These are phyloP conservation scores for Kurtzmaniella cleridarum DNA, from an alignment of 805 yeast species.

Conservation along the genomic window DNA sequence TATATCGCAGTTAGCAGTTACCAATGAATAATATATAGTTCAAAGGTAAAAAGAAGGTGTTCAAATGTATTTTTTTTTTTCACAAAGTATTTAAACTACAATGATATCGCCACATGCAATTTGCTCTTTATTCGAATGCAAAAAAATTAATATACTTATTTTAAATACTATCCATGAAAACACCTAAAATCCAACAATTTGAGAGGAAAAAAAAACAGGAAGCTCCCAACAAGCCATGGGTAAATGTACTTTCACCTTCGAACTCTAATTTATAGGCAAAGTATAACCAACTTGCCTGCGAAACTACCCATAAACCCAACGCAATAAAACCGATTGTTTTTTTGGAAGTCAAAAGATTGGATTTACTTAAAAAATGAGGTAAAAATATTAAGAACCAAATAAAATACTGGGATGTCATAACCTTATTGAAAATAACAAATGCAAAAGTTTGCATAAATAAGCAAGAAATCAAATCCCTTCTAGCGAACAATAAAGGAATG, in stretches of 20 bases:
- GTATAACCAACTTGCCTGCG: conserved; percentile 75
- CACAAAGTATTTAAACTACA: too few species aligned
- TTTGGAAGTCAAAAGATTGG: conserved; percentile 23
- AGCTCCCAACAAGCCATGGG: conserved; percentile 50
- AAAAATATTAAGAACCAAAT: conserved; percentile 87
- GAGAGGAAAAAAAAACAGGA: conserved; percentile 54
- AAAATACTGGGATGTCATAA: conserved; percentile 91
- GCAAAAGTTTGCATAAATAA: conserved; percentile 39
- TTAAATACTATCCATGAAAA: conserved; percentile 37
- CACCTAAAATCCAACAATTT: conserved; percentile 57
- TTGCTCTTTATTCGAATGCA: too few species aligned
- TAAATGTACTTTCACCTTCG: conserved; percentile 61
- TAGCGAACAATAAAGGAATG: conserved; percentile 47
- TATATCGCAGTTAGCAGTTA: too few species aligned
- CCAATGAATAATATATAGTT: too few species aligned
- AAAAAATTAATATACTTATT: not conserved
- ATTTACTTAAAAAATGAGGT: conserved; percentile 60
- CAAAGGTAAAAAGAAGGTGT: too few species aligned
- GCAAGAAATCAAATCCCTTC: conserved; percentile 24
- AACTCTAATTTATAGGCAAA: conserved; percentile 81
- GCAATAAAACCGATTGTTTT: conserved; percentile 35
- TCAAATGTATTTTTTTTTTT: too few species aligned
- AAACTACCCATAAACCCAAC: conserved; percentile 54
- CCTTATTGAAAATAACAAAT: conserved; percentile 44
- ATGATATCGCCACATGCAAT: too few species aligned